These are phyloP conservation scores for Pelargonium citronellum DNA, from an alignment of 441 rosid genomes.

Conservation along the genomic window DNA sequence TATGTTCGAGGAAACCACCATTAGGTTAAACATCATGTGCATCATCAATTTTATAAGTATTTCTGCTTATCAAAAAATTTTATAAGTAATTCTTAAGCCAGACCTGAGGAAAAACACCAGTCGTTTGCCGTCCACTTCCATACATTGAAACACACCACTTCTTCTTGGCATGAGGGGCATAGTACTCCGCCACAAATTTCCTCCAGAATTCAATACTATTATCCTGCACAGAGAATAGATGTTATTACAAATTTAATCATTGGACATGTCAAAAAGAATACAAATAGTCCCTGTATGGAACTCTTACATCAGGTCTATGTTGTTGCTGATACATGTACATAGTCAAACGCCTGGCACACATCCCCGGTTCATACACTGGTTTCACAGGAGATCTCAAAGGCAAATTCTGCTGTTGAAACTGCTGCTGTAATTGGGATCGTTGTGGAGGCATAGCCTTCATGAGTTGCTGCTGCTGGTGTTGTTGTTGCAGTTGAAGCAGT, in stretches of 20 bases:
- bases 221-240: slow-evolving; percentile 42
- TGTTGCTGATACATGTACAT: slow-evolving; percentile 93
- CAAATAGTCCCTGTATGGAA: slow-evolving; percentile 8
- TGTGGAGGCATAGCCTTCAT: slow-evolving; percentile 78
- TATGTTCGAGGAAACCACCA: slow-evolving; percentile 8
- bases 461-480: slow-evolving; percentile 72
- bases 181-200: slow-evolving; percentile 65
- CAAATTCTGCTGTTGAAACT: slow-evolving; percentile 72
- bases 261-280: neutral
- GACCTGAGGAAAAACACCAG: slow-evolving; percentile 82
- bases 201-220: slow-evolving; percentile 86
- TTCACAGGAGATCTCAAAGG: slow-evolving; percentile 65
- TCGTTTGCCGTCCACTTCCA: slow-evolving; percentile 67
- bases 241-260: slow-evolving; percentile 8
- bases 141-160: slow-evolving; percentile 88
- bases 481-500: slow-evolving; percentile 52
- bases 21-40: neutral
- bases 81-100: no score
- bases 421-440: slow-evolving; percentile 70
- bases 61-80: no score
- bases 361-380: slow-evolving; percentile 83
- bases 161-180: slow-evolving; percentile 67
- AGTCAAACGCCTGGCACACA: slow-evolving; percentile 83
- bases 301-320: slow-evolving; percentile 85
- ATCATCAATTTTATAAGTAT: slow-evolving; percentile 12